These are phyloP conservation scores for Chimonanthus salicifolius DNA, from an alignment of 164 flowering plant species.

Conservation along the genomic window DNA sequence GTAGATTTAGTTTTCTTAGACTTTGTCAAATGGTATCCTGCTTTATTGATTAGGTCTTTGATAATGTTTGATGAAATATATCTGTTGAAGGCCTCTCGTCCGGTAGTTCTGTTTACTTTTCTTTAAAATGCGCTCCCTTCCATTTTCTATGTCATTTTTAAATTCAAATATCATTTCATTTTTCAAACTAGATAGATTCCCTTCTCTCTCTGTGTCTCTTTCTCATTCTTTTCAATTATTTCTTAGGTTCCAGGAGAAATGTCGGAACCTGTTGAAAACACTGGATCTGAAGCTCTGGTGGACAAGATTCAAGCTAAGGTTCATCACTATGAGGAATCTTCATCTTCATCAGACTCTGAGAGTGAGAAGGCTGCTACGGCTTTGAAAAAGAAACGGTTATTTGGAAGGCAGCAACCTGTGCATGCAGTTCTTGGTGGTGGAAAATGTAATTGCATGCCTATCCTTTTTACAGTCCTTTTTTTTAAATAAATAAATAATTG, in stretches of 20 bases:
- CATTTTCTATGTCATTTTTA: too few species aligned
- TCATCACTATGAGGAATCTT: constrained; percentile 23
- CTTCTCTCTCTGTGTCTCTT: not conserved
- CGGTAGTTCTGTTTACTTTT: too few species aligned
- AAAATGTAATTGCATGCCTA: constrained; percentile 39
- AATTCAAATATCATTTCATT: too few species aligned
- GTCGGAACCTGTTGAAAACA: constrained; percentile 17
- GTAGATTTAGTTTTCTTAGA: too few species aligned
- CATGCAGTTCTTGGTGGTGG: constrained; percentile 71
- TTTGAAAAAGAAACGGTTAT: constrained; percentile 40
- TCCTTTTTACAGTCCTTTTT: not conserved
- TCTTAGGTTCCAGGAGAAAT: constrained; percentile 6
- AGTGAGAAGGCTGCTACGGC: constrained; percentile 28
- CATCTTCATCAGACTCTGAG: constrained; percentile 52
- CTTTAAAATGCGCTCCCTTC: too few species aligned
- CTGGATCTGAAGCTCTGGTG: constrained; percentile 14
- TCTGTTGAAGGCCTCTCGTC: too few species aligned
- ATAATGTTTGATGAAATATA: too few species aligned
- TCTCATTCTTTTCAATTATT: not conserved
- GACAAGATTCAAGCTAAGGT: constrained; percentile 18
- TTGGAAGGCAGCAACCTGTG: constrained; percentile 69
- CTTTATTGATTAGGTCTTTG: too few species aligned
- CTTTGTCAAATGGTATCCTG: too few species aligned
- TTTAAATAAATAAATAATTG: too few species aligned
- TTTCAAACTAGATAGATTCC: too few species aligned